Percentiles rank a stretch among this genome's conserved stretches.
Conservation (phyloP, 208 protist species). For the Leishmania lainsoni region DNA sequence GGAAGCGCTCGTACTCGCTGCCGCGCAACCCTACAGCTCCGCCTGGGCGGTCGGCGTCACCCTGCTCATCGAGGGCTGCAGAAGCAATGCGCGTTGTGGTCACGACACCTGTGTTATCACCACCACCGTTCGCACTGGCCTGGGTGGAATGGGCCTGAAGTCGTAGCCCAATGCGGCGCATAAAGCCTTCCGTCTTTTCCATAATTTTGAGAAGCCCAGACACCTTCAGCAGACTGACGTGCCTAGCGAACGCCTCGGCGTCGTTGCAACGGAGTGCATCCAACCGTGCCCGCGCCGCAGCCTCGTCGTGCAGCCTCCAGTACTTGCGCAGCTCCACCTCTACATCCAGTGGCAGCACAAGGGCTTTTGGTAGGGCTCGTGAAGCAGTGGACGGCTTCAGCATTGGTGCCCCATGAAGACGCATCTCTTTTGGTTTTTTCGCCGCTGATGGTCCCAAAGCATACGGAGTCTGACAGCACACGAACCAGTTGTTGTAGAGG, state of each 20-base stretch:
- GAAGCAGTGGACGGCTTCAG: neutral
- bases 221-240: constrained; percentile 57
- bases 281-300: constrained; percentile 41
- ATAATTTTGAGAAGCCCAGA: constrained; percentile 63
- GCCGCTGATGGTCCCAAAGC: neutral
- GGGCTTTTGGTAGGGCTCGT: constrained; percentile 10
- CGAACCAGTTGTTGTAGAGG: constrained; percentile 23
- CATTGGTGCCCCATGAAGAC: neutral
- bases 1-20: constrained; percentile 47
- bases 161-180: constrained; percentile 49
- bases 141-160: constrained; percentile 27
- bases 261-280: constrained; percentile 47
- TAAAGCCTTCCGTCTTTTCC: constrained; percentile 65
- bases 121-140: neutral
- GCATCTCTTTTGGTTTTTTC: neutral
- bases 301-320: constrained; percentile 51
- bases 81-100: neutral
- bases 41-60: neutral
- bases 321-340: constrained; percentile 38
- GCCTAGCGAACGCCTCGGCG: constrained; percentile 46
- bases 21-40: neutral
- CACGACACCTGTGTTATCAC: neutral
- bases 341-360: constrained; percentile 25
- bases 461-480: constrained; percentile 4
- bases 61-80: neutral